These are phyloP conservation scores for Neoboletus subvelutipes DNA, from an alignment of 768 basidiomycete species.

Conservation along the genomic window DNA sequence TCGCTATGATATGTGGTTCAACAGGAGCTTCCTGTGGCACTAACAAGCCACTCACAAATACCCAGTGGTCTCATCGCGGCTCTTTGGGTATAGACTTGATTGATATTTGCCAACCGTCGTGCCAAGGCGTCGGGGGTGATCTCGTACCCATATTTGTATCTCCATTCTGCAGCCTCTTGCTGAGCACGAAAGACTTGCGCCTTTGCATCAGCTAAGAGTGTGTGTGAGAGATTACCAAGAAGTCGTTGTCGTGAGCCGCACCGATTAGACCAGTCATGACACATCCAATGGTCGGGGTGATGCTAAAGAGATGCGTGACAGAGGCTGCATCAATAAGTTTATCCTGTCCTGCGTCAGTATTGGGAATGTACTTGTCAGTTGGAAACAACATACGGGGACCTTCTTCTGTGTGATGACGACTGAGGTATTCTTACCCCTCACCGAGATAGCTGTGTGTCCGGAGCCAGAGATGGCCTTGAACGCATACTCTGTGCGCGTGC, in stretches of 20 bases:
- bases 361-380: neutral
- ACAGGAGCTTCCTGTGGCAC: neutral
- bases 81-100: constrained; percentile 97
- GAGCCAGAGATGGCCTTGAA: constrained; percentile 99
- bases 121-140: constrained; percentile 97
- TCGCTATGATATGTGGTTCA: constrained; percentile 53
- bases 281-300: constrained; percentile 95
- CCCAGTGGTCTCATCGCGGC: constrained; percentile 97
- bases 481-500: constrained; percentile 76
- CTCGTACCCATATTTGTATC: constrained; percentile 97
- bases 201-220: constrained; percentile 77
- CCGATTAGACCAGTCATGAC: constrained; percentile 98
- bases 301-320: constrained; percentile 92
- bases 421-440: constrained; percentile 90
- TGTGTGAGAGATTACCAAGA: constrained; percentile 1
- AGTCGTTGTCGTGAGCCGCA: constrained; percentile 34
- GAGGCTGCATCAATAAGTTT: constrained; percentile 94
- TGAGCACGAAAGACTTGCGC: constrained; percentile 87
- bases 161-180: constrained; percentile 85
- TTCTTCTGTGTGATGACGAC: constrained; percentile 99
- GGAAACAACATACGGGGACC: constrained; percentile 72
- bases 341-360: constrained; percentile 55
- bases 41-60: constrained; percentile 61
- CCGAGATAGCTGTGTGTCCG: constrained; percentile 90
- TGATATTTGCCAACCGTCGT: constrained; percentile 93